Base-by-base conservation (phyloP, 495 filamentous ascomycete genomes). In the Aspergillus sclerotioniger region DNA sequence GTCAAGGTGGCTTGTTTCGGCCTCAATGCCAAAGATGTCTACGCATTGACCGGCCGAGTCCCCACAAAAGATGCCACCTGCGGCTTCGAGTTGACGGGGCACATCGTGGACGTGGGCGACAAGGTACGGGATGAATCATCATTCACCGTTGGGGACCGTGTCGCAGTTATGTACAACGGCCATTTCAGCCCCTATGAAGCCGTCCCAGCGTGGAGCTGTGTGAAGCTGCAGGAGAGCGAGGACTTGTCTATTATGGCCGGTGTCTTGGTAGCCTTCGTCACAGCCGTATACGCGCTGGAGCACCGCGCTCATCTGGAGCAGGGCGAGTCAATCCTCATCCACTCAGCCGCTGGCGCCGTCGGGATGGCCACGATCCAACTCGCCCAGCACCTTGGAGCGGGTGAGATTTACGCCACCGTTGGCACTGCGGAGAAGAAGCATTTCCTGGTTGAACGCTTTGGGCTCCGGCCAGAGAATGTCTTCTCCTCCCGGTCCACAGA, bases 391-490 rank as follows among this genome's bases (percentile, higher is more conserved):
- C 19, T 60, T 7, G 62, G 57, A 1, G 63, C 59, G 8, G 25
- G 25, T 3, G 51, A 60, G 7, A 67, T 83, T 13, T 82, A 70
- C 54, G 72, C 64, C 2, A 82, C 79, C 0, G 80, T 78, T n/a
- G 72, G 76, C 9, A 74, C 57, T 12, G 53, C 69, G 7, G 70
- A 74, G 16, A 78, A 82, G 57, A 54, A 62, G 0, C 31, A 69
- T 2, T 71, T 75, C 50, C 63, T 83, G 0, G 58, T 60, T 0
- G 21, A 59, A 0, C 52, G 58, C 0, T 77, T 68, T 41, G 61
- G 62, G 3, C 71, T 83, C 21, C 67, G 70, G 3, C 28, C 56
- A 1, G 60, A 73, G 7, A 75, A 76, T 31, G 82, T 85, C 41
- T 81, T 84, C 56, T 68, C 74, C 45, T 81, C 75, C 3, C 16